A percentile compares a stretch with the other conserved stretches of the same genome.
phyloP scores from a whole-genome alignment of 1,139 yeast species.

The Entelexis paramagnoliae region DNA sequence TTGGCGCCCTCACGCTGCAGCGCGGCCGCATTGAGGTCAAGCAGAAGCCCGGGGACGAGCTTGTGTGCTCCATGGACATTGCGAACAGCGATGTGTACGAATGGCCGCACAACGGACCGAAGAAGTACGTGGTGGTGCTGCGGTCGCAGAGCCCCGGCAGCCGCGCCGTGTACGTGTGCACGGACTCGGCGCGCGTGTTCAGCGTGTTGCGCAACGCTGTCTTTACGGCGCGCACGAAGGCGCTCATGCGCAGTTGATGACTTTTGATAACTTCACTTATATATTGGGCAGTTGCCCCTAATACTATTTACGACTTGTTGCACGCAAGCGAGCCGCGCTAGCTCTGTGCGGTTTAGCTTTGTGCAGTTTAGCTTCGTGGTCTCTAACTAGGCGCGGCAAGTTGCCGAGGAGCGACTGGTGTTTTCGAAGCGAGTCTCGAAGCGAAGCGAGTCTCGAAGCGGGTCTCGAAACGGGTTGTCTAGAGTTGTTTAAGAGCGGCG shows the following conservation, averaged over 20 bases:
- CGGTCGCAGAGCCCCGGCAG: constrained; percentile 27
- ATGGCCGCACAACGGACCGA: constrained; percentile 23
- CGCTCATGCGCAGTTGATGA: background rate
- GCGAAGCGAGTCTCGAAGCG: no score
- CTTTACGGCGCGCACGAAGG: constrained; percentile 26
- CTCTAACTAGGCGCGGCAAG: no score
- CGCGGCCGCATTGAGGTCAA: constrained; percentile 9
- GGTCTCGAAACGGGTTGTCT: no score
- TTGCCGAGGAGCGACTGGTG: no score
- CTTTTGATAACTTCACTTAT: background rate
- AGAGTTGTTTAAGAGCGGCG: no score
- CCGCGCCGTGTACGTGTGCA: constrained; percentile 26
- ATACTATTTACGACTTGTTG: no score
- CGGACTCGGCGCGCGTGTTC: constrained; percentile 27
- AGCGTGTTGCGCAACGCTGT: constrained; percentile 28
- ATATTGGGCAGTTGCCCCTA: background rate
- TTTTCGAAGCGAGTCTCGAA: no score
- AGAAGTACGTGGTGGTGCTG: constrained; percentile 25
- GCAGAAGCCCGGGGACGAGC: constrained; percentile 21
- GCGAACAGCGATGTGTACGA: constrained; percentile 21
- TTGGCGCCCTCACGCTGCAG: constrained; percentile 15
- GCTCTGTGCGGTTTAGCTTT: no score
- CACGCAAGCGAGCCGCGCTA: no score
- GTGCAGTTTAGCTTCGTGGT: no score
- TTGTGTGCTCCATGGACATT: constrained; percentile 14